These are phyloP conservation scores for Psidium guajava DNA, from an alignment of 345 rosid species.

Conservation along the genomic window DNA sequence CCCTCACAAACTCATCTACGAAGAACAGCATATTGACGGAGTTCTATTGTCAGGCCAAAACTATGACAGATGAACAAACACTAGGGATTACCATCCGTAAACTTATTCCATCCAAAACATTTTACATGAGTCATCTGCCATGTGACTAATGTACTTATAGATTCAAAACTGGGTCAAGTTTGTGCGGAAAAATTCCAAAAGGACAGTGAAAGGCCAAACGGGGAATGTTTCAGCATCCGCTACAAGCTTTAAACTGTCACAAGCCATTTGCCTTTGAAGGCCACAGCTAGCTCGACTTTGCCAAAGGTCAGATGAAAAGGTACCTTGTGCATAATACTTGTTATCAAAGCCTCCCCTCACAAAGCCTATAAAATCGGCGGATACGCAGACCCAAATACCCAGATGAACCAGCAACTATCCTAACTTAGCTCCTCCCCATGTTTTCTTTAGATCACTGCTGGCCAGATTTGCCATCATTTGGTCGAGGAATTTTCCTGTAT, in stretches of 20 bases:
- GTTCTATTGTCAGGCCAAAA: background rate
- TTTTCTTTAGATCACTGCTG: constrained; percentile 2
- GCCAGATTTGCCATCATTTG: constrained; percentile 43
- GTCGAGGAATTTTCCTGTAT: constrained; percentile 79
- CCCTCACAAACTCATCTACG: background rate
- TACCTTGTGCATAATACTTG: background rate
- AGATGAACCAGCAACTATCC: background rate
- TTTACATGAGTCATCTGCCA: background rate
- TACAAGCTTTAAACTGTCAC: background rate
- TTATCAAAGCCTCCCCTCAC: background rate
- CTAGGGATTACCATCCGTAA: background rate
- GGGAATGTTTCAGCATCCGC: background rate
- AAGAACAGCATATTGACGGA: background rate
- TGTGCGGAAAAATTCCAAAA: background rate
- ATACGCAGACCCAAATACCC: background rate
- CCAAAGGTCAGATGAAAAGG: background rate
- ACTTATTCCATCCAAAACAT: background rate
- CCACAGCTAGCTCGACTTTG: background rate
- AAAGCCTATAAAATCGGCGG: background rate
- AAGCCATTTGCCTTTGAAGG: background rate
- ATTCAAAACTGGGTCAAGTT: background rate
- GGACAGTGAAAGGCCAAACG: background rate
- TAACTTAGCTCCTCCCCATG: background rate
- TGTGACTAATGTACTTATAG: background rate
- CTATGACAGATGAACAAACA: background rate